Conservation (phyloP, 805 yeast species). For the Suhomyces xylopsoci region DNA sequence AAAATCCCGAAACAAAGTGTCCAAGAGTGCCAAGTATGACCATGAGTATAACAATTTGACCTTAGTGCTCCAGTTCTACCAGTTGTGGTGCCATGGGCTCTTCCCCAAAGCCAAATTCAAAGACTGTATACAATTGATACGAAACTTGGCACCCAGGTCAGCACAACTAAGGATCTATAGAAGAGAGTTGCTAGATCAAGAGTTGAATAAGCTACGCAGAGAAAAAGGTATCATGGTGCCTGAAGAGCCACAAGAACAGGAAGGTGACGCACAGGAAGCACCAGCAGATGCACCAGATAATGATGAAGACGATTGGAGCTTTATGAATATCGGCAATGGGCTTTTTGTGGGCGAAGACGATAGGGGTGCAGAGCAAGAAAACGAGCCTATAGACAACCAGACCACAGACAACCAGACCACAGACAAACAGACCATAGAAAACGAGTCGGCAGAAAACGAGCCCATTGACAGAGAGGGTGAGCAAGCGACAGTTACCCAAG, state of each 20-base stretch:
- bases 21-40: conserved; percentile 18
- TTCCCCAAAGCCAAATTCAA: conserved; percentile 78
- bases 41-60: conserved; percentile 34
- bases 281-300: conserved; percentile 2
- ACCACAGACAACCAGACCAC: too few species aligned
- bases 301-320: conserved; percentile 31
- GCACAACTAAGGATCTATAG: conserved; percentile 34
- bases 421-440: neutral
- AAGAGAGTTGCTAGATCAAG: conserved; percentile 22
- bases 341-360: conserved; percentile 14
- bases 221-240: conserved; percentile 8
- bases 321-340: conserved; percentile 19
- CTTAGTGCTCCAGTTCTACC: conserved; percentile 39
- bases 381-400: neutral
- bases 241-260: neutral
- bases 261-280: neutral
- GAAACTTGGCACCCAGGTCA: conserved; percentile 45
- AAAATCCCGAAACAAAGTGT: conserved; percentile 10
- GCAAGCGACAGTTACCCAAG: neutral
- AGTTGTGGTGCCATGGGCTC: conserved; percentile 44
- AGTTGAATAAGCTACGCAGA: conserved; percentile 20
- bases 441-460: neutral
- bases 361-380: neutral
- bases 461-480: neutral
- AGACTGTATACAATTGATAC: conserved; percentile 59